These are phyloP conservation scores for Macrophomina pseudophaseolina DNA, from an alignment of 2,329 filamentous ascomycete species.

Conservation along the genomic window DNA sequence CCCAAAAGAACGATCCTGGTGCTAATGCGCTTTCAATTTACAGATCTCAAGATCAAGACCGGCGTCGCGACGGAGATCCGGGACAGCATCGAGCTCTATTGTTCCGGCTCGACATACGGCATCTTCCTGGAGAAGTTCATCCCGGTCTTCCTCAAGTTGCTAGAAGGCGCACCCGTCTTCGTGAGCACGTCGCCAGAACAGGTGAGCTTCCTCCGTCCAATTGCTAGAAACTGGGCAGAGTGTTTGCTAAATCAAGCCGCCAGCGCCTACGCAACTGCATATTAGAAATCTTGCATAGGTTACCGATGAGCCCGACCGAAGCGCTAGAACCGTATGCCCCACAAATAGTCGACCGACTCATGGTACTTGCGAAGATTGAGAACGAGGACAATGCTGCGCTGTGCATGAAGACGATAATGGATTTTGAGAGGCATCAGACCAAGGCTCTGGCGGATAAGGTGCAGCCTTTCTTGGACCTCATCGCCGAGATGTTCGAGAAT, in stretches of 20 bases:
- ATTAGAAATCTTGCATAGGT: slow-evolving; percentile 90
- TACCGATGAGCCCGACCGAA: slow-evolving; percentile 77
- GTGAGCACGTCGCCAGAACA: slow-evolving; percentile 90
- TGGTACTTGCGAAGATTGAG: slow-evolving; percentile 85
- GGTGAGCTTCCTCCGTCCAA: slow-evolving; percentile 54
- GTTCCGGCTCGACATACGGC: slow-evolving; percentile 74
- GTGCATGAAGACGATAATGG: slow-evolving; percentile 97
- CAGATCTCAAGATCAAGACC: slow-evolving; percentile 81
- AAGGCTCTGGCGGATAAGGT: slow-evolving; percentile 82
- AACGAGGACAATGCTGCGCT: slow-evolving; percentile 99
- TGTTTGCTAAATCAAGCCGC: slow-evolving; percentile 46
- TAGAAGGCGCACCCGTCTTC: slow-evolving; percentile 87
- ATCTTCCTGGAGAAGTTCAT: slow-evolving; percentile 86
- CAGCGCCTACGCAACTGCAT: slow-evolving; percentile 88
- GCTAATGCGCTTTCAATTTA: slow-evolving; percentile 1
- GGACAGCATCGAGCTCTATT: slow-evolving; percentile 90
- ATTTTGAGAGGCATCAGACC: slow-evolving; percentile 90
- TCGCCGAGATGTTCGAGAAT: slow-evolving; percentile 93
- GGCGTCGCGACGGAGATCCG: slow-evolving; percentile 85
- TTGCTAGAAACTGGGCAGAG: neutral
- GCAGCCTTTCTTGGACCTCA: slow-evolving; percentile 86
- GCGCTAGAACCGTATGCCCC: slow-evolving; percentile 86
- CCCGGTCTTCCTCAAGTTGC: slow-evolving; percentile 84
- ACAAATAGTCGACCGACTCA: slow-evolving; percentile 87
- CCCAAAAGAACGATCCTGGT: neutral